Evolutionary conservation across 805 yeast genomes (phyloP), one percentile per base, ranked within the genome.

Genomic region (Scheffersomyces lignosus): DNA sequence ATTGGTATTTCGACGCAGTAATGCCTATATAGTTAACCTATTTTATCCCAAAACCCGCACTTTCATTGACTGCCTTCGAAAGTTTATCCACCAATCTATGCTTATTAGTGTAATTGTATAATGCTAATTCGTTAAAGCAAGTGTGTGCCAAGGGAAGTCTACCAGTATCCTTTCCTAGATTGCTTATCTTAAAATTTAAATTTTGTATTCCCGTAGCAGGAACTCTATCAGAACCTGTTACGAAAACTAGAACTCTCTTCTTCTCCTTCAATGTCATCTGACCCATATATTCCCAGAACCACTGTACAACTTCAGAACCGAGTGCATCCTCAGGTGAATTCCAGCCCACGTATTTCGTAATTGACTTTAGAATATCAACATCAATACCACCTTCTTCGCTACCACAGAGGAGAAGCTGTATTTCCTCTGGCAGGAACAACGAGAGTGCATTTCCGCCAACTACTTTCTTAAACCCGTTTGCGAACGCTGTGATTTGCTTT

Each of bases 161-260:
- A 1, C 74, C 68, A 25, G 65, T 56, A 22, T 66, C 70, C 1
- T 44, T 49, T 5, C 60, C 65, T 17, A 44, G 43, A 13, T 47
- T 44, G 12, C 83, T 76, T n/a, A 91, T 76, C 42, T 81, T 81
- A 51, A 93, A 82, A 29, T 71, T 70, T 65, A 91, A 64, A 34
- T 84, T 82, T 20, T 85, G 81, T 18, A 88, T 71, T 0, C 99
- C 99, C 0, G 96, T 87, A 0, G 96, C 95, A 1, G 99, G 98
- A 5, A 93, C 71, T 30, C 96, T 67, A 52, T 88, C 96, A 1
- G 95, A 83, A 0, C 98, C 97, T 0, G 96, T 90, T 2, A 90
- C 80, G 57, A 91, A 91, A 14, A 73, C 67, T 26, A 91, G 61
- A 29, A 91, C 64, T 47, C 75, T 76, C 44, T 80, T 78, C 47